phyloP scores from a whole-genome alignment of 2,329 filamentous ascomycete species.

The Pezicula rhizophila region DNA sequence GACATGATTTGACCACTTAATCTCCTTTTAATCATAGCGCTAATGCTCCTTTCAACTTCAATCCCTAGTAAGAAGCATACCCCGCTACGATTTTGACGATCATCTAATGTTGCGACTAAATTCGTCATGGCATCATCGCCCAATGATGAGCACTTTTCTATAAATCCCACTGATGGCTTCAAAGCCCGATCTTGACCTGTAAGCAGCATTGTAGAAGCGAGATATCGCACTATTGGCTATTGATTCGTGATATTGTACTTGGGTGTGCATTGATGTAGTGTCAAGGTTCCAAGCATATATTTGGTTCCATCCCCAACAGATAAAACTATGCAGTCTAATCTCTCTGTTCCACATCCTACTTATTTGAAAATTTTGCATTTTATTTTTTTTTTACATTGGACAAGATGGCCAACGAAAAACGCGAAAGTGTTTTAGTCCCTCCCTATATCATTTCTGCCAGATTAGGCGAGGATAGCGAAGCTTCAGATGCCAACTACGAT shows the following conservation, averaged over 20 bases:
- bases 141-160: background rate
- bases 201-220: too few species aligned
- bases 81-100: background rate
- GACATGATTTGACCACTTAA: too few species aligned
- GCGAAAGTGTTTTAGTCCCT: background rate
- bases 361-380: too few species aligned
- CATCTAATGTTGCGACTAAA: slow-evolving; percentile 22
- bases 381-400: background rate
- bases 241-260: too few species aligned
- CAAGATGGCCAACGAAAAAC: background rate
- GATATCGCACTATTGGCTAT: too few species aligned
- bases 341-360: too few species aligned
- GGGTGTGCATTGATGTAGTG: too few species aligned
- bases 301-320: too few species aligned
- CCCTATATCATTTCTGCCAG: background rate
- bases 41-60: background rate
- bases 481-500: slow-evolving; percentile 5
- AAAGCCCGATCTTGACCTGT: too few species aligned
- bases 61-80: too few species aligned
- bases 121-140: slow-evolving; percentile 20
- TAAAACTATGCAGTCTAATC: too few species aligned
- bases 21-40: slow-evolving; percentile 16
- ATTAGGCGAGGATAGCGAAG: slow-evolving; percentile 1
- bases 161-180: background rate
- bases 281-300: too few species aligned